Evolutionary conservation across 345 rosid species (phyloP).

Genomic region (Cardiospermum halicacabum): DNA sequence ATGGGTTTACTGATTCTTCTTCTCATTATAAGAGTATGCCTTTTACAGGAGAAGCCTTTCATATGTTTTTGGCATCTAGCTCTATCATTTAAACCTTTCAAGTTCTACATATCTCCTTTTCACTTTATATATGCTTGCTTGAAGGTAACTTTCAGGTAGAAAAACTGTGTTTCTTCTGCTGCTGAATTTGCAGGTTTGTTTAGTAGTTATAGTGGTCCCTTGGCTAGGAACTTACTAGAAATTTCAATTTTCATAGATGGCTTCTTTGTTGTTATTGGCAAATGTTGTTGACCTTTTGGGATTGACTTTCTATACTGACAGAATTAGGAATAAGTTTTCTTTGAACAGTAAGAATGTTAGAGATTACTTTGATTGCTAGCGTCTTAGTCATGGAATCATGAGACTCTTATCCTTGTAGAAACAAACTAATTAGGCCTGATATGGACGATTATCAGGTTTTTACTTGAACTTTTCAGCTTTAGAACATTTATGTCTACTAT

Average conservation of each 20-base stretch:
- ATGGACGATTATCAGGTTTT: not conserved
- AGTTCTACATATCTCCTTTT: not conserved
- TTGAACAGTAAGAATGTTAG: not conserved
- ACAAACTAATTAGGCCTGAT: no score
- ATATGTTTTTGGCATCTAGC: no score
- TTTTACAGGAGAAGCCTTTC: no score
- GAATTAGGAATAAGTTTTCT: not conserved
- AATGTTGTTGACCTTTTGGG: not conserved
- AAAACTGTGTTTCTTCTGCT: not conserved
- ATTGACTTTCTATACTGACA: not conserved
- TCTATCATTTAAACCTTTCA: no score
- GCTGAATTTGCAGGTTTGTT: not conserved
- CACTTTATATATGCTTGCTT: not conserved
- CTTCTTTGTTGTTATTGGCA: not conserved
- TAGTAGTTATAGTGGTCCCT: not conserved
- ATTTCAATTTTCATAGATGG: not conserved
- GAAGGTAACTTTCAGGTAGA: not conserved
- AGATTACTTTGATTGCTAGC: not conserved
- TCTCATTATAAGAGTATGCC: no score
- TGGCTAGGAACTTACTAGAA: not conserved
- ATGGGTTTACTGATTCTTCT: not conserved
- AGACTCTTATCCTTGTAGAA: no score
- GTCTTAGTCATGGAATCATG: no score
- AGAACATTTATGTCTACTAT: not conserved
- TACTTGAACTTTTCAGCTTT: not conserved